Evolutionary conservation across 2,329 filamentous ascomycete species (phyloP).

Genomic region (Paecilomyces sp.): DNA sequence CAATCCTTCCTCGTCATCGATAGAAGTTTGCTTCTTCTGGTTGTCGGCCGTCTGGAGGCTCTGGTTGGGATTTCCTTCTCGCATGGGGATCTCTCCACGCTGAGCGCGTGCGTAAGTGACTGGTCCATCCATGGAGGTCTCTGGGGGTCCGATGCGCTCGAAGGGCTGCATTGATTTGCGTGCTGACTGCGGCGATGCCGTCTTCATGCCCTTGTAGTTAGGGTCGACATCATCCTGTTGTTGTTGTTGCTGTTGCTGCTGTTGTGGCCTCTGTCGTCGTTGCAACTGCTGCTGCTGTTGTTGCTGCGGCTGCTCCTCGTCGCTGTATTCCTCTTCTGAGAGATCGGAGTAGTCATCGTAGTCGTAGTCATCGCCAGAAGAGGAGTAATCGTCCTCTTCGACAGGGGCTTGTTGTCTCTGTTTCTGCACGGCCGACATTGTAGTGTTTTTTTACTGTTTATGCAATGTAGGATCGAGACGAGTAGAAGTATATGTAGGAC

Average conservation of each 20-base stretch:
- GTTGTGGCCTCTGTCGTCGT: neutral
- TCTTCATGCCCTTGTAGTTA: conserved; percentile 9
- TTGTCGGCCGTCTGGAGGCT: conserved; percentile 21
- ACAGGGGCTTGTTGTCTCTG: conserved; percentile 1
- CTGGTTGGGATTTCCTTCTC: conserved; percentile 45
- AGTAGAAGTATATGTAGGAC: neutral
- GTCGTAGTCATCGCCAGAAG: conserved; percentile 2
- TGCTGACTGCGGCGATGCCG: conserved; percentile 33
- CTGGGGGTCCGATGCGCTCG: conserved; percentile 49
- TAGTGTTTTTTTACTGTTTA: neutral
- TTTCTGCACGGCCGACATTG: neutral
- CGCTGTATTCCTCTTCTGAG: conserved; percentile 4
- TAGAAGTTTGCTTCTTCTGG: conserved; percentile 28
- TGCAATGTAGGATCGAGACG: neutral
- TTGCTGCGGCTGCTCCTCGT: conserved; percentile 11
- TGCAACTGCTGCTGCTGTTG: conserved; percentile 4
- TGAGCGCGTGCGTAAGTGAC: conserved; percentile 48
- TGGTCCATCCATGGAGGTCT: conserved; percentile 50
- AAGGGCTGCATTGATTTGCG: conserved; percentile 47
- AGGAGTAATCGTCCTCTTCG: conserved; percentile 3
- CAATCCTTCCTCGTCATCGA: conserved; percentile 43
- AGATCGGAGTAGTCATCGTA: neutral
- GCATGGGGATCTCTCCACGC: conserved; percentile 49
- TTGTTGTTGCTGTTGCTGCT: conserved; percentile 5
- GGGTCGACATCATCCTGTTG: conserved; percentile 1